Evolutionary conservation across 352 stramenopile species (phyloP), one percentile per base, ranked within the genome.

Genomic region (Pythium volutum): DNA sequence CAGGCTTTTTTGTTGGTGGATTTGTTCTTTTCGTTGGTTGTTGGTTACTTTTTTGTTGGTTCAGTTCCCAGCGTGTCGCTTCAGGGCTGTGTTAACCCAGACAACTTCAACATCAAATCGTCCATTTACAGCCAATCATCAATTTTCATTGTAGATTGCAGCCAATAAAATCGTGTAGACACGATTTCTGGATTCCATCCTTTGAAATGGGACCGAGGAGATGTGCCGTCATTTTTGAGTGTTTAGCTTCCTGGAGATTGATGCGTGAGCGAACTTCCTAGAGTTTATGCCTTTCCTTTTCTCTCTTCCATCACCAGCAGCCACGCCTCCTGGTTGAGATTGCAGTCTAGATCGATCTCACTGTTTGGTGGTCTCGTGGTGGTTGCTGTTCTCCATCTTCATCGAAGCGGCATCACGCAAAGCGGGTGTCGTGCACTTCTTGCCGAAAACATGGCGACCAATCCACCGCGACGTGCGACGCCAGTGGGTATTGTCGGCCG

Each of bases 1-100:
- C 4, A 7, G 41, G 29, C 6, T 47, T 16, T 51, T 53, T 15
- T 34, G 46, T 53, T 53, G 46, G 46, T 52, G 46, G 26, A 39
- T 36, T 39, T 39, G 46, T 34, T 23, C 20, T 31, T 53, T 39
- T 39, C 15, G 46, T 39, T 53, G 46, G 26, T 39, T 7, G 26
- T 53, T 39, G 27, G 36, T 43, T 43, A 43, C 36, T 18, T 43
- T 18, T 43, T 15, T 36, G 46, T 39, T 53, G 18, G 48, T 55
- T 55, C 48, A 55, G 48, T 55, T 55, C 33, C 29, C 26, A 27
- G 6, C n/a, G 41, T 48, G 41, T 48, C 41, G 41, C 41, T 48
- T 48, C 41, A 27, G 6, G 18, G 4, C 26, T 23, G 18, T 5
- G 38, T 8, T 16, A 49, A 49, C 6, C 20, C 3, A 1, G 14